Percentiles rank a stretch among this genome's conserved stretches.
These are phyloP conservation scores for Suillus subaureus DNA, from an alignment of 768 basidiomycete genomes.

Conservation along the genomic window DNA sequence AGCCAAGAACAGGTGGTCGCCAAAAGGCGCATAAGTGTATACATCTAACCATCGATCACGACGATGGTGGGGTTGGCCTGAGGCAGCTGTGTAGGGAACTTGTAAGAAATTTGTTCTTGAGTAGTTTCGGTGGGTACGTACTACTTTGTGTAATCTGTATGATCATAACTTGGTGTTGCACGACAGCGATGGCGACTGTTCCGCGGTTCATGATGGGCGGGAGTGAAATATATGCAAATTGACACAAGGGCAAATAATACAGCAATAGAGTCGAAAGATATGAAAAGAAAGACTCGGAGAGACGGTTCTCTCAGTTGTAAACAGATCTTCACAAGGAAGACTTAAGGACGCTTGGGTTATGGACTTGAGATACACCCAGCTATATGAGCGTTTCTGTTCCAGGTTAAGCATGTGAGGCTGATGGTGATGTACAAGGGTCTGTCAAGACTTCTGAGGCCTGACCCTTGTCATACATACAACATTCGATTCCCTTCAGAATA, in stretches of 20 bases:
- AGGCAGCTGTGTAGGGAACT: conserved; percentile 36
- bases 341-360: conserved; percentile 7
- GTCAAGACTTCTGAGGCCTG: not conserved
- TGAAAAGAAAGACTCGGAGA: conserved; percentile 1
- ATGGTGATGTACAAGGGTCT: not conserved
- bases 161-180: conserved; percentile 67
- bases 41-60: conserved; percentile 68
- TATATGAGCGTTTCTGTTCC: conserved; percentile 21
- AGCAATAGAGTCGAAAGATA: conserved; percentile 12
- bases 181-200: conserved; percentile 66
- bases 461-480: conserved; percentile 22
- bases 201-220: conserved; percentile 51
- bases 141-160: conserved; percentile 52
- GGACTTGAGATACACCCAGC: not conserved
- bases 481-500: not conserved
- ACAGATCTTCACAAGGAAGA: not conserved
- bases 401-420: not conserved
- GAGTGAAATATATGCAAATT: not conserved
- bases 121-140: conserved; percentile 24
- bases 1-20: conserved; percentile 65
- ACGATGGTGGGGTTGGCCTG: conserved; percentile 48
- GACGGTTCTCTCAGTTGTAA: conserved; percentile 1
- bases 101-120: conserved; percentile 12
- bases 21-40: conserved; percentile 63
- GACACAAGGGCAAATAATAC: conserved; percentile 27